A percentile compares a stretch with the other conserved stretches of the same genome.
Conservation (phyloP, 306 rosid genomes). For the Ammopiptanthus mongolicus region DNA sequence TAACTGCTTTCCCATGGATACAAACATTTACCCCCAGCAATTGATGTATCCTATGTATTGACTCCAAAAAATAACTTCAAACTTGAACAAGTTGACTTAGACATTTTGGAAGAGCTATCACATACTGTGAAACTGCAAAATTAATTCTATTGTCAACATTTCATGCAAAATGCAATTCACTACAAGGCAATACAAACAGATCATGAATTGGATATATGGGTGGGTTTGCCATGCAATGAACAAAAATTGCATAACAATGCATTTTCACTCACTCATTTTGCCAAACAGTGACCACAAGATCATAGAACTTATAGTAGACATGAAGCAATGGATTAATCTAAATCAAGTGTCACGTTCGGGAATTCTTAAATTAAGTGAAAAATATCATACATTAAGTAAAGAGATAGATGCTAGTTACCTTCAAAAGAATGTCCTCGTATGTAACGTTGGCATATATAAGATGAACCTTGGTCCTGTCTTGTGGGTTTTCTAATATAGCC, state of each 20-base stretch:
- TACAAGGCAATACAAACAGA: not conserved
- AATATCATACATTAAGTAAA: not conserved
- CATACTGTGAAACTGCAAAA: not conserved
- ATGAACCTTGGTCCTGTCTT: conserved; percentile 83
- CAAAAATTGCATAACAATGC: not conserved
- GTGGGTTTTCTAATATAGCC: conserved; percentile 86
- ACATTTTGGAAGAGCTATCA: not conserved
- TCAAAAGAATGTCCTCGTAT: conserved; percentile 79
- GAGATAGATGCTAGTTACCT: conserved; percentile 44
- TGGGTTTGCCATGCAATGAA: not conserved
- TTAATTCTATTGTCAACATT: not conserved
- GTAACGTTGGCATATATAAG: conserved; percentile 95
- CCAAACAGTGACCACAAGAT: not conserved
- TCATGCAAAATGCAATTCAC: not conserved
- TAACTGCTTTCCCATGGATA: not conserved
- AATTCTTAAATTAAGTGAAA: not conserved
- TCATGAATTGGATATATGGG: not conserved
- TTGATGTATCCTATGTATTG: not conserved
- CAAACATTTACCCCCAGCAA: not conserved
- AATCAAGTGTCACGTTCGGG: not conserved
- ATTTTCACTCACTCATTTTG: not conserved
- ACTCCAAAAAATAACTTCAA: not conserved
- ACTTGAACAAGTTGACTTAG: not conserved
- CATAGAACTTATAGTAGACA: not conserved
- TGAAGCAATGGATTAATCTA: not conserved